Conservation (phyloP, 1,284 basidiomycete genomes). For the Puccinia hordei region DNA sequence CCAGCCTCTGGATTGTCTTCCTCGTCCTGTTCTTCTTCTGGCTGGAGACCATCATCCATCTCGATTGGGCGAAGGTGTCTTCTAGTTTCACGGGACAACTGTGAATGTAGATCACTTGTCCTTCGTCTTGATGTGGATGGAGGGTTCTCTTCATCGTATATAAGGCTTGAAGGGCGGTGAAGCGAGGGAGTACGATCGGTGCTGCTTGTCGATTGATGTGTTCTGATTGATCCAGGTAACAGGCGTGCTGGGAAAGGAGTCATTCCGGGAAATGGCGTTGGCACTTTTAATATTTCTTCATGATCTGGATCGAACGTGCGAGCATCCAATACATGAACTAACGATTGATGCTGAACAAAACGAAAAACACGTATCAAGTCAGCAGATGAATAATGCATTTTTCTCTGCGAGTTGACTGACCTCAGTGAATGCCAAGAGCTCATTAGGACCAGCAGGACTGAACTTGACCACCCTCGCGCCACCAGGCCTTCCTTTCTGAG, state of each 20-base stretch:
- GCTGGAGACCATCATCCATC: slow-evolving; percentile 15
- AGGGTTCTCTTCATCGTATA: slow-evolving; percentile 7
- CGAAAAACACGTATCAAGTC: background rate
- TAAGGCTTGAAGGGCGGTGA: background rate
- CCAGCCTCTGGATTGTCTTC: background rate
- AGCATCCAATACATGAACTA: slow-evolving; percentile 49
- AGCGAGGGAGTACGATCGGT: background rate
- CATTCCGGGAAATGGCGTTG: slow-evolving; percentile 27
- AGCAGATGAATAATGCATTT: background rate
- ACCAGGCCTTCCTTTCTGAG: slow-evolving; percentile 39
- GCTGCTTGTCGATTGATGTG: slow-evolving; percentile 1
- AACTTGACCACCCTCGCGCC: slow-evolving; percentile 48
- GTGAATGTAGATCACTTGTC: slow-evolving; percentile 7
- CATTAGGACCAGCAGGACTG: slow-evolving; percentile 37
- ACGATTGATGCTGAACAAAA: slow-evolving; percentile 40
- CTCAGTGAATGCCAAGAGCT: slow-evolving; percentile 50
- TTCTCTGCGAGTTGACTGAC: slow-evolving; percentile 24
- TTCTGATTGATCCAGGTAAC: slow-evolving; percentile 10
- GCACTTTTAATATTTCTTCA: slow-evolving; percentile 38
- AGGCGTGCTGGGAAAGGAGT: slow-evolving; percentile 23
- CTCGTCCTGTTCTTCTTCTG: slow-evolving; percentile 22
- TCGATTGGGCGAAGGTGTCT: background rate
- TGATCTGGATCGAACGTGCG: slow-evolving; percentile 49
- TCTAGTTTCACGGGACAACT: background rate
- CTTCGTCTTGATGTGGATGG: slow-evolving; percentile 10